Base-by-base conservation (phyloP, 768 basidiomycete genomes). In the Suillus alpinus region DNA sequence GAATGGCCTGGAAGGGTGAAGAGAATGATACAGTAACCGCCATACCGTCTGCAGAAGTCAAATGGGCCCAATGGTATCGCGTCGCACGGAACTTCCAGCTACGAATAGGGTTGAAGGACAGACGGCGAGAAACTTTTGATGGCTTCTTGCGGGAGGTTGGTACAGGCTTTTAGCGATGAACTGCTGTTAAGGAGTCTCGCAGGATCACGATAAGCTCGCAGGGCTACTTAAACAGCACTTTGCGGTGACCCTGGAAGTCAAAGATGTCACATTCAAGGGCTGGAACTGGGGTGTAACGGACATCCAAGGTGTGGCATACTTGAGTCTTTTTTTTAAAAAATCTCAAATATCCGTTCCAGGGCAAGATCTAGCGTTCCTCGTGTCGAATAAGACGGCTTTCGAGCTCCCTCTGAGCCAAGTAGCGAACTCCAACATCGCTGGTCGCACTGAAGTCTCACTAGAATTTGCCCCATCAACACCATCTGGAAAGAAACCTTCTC, bases 231-330 rank as follows among this genome's bases (percentile, higher is more conserved):
- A 96, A 75, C 91, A 91, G 63, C 86, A 94, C 75, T 98, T 94
- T 76, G 85, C 83, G 46, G 79, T 96, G 60, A 85, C 90, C 3
- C 79, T 98, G 26, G 97, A 98, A 71, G 83, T 82, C 5, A 88
- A 87, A 72, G 97, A 99, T 65, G 81, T 87, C 18, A 88, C 92
- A 13, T 85, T 95, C 72, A 95, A 92, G 71, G 97, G 97, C 0
- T 98, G 94, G 94, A 98, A 99, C 73, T 98, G 97, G 97, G 97
- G 97, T 5, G 84, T 89, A 34, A 92, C 93, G 2, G 94, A 96
- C 69, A 92, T 98, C 64, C 91, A 93, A 83, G 93, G 96, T 93
- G 63, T 59, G 80, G 56, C 40, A 14, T n/a, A 51, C 50, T 60
- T 50, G 32, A 39, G 6, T 55, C 37, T 55, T 36, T 3, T 49